Evolutionary conservation across 2,329 filamentous ascomycete species (phyloP), one percentile per base, ranked within the genome.

Genomic region (Clonostachys rosea): DNA sequence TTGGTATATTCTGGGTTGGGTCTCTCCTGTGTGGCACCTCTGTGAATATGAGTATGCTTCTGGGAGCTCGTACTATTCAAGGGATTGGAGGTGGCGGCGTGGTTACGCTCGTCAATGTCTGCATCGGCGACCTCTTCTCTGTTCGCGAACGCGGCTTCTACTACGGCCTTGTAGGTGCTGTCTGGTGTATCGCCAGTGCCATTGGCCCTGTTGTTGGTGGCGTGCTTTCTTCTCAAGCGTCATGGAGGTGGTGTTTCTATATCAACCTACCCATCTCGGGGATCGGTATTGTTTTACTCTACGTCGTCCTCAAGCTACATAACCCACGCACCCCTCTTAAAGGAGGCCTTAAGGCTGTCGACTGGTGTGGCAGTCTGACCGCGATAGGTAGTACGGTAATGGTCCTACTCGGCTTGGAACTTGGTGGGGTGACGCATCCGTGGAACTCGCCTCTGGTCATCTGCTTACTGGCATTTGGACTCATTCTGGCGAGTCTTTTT

Each of bases 331-430:
- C 85, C 1, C 78, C 83, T 0, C 62, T 88, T 3, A 64, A 69
- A 49, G 68, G 79, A 37, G 86, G 86, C 0, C 65, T 89, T 9
- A 79, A 78, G 50, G 80, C 80, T 0, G 70, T 82, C 20, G 78
- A 82, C 56, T 82, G 78, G 77, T 50, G 69, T 7, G 87, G 87
- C 1, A 81, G 78, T 2, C 46, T 86, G 12, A 69, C 78, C 4
- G 76, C 90, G 50, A 71, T 88, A 7, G 80, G 79, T 24, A 81
- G 77, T 5, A 82, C 81, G 0, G 63, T 89, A 41, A 87, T 89
- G 82, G 65, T 89, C 17, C 73, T 89, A 2, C 73, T 89, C 12
- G 86, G 83, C 3, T 73, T 91, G 20, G 80, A 88, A 52, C 82
- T 85, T 45, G 87, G 86, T 12, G 86, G 86, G 16, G 75, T 81